phyloP scores from a whole-genome alignment of 768 basidiomycete genomes.

The Naganishia vaughanmartiniae region DNA sequence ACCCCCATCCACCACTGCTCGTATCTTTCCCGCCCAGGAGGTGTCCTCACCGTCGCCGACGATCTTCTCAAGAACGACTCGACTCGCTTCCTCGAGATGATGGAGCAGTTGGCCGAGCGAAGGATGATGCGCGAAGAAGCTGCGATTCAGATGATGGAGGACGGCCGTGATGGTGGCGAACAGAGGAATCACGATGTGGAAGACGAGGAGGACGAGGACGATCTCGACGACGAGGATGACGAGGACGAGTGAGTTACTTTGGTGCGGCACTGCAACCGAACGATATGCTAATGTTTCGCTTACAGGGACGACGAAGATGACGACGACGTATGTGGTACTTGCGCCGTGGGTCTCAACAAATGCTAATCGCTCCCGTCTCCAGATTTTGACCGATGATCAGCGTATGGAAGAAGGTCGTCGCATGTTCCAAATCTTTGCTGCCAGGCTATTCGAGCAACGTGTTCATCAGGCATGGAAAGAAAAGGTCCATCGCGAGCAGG shows the following conservation, averaged over 20 bases:
- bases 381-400: slow-evolving; percentile 89
- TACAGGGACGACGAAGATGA: slow-evolving; percentile 18
- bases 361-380: slow-evolving; percentile 36
- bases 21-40: slow-evolving; percentile 61
- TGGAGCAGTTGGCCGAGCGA: slow-evolving; percentile 95
- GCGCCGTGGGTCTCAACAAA: not conserved
- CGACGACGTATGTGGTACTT: not conserved
- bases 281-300: not conserved
- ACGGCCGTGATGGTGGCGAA: slow-evolving; percentile 60
- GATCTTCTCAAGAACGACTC: slow-evolving; percentile 98
- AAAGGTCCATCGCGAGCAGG: slow-evolving; percentile 92
- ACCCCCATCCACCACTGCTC: slow-evolving; percentile 32
- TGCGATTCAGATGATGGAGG: slow-evolving; percentile 59
- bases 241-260: slow-evolving; percentile 55
- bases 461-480: slow-evolving; percentile 95
- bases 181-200: slow-evolving; percentile 64
- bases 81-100: slow-evolving; percentile 99
- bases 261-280: not conserved
- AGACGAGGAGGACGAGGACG: slow-evolving; percentile 66
- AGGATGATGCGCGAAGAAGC: slow-evolving; percentile 86
- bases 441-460: slow-evolving; percentile 98
- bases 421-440: slow-evolving; percentile 99
- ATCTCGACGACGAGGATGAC: slow-evolving; percentile 62
- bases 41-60: slow-evolving; percentile 96
- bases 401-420: slow-evolving; percentile 99